Percentiles rank a stretch among this genome's conserved stretches.
These are phyloP conservation scores for Magnaporthiopsis incrustans DNA, from an alignment of 2,329 filamentous ascomycete genomes.

Conservation along the genomic window DNA sequence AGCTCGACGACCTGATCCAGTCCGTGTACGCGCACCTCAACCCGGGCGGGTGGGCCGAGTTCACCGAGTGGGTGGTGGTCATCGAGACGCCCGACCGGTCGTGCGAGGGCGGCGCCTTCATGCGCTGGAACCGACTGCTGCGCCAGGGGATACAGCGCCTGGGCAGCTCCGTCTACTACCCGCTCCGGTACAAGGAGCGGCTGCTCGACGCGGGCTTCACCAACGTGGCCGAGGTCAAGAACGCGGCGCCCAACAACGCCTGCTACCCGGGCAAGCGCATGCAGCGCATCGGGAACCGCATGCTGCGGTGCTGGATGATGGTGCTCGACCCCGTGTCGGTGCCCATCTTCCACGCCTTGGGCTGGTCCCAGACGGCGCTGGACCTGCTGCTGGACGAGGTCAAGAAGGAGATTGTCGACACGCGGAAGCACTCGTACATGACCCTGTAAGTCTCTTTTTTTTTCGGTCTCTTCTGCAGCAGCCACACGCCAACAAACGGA, in stretches of 20 bases:
- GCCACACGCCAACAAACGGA: too few species aligned
- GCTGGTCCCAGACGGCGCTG: conserved; percentile 18
- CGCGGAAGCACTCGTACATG: conserved; percentile 20
- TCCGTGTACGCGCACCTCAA: conserved; percentile 19
- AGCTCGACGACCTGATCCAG: conserved; percentile 16
- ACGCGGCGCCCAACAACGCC: conserved; percentile 20
- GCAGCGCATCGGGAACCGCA: conserved; percentile 21
- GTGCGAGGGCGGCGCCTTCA: conserved; percentile 22
- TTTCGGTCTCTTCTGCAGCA: too few species aligned
- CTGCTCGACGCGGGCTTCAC: conserved; percentile 22
- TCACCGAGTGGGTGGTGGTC: conserved; percentile 25
- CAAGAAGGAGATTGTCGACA: conserved; percentile 19
- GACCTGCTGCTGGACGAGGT: conserved; percentile 16
- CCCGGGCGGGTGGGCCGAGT: conserved; percentile 27
- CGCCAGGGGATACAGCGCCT: conserved; percentile 20
- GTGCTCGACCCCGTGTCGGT: conserved; percentile 19
- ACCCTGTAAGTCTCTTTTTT: conserved; percentile 17
- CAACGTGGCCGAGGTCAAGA: conserved; percentile 20
- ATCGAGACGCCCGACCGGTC: conserved; percentile 24
- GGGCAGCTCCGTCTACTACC: conserved; percentile 23
- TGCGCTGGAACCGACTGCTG: conserved; percentile 22
- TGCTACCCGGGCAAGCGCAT: conserved; percentile 23
- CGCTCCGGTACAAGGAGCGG: conserved; percentile 19
- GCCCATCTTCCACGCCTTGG: conserved; percentile 16
- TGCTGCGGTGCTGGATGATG: conserved; percentile 19